Percentiles rank a stretch among this genome's conserved stretches.
Evolutionary conservation across 2,329 filamentous ascomycete genomes (phyloP).

Genomic region (Cephalotrichum gorgonifer): DNA sequence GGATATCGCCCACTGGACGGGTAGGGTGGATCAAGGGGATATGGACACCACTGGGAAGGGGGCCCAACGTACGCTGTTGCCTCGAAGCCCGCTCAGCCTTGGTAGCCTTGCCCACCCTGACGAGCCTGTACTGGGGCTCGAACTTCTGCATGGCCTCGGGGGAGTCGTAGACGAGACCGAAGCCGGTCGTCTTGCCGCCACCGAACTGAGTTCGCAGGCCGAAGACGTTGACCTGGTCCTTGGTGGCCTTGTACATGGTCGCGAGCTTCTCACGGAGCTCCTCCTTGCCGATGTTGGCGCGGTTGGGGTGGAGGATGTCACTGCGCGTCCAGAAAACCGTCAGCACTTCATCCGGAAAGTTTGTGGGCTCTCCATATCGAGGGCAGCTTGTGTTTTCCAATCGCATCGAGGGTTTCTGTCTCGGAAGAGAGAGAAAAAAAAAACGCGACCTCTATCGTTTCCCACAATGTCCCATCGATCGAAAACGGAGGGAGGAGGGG

Average conservation of each 20-base stretch:
- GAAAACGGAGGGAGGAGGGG: constrained; percentile 9
- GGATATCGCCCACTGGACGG: too few species aligned
- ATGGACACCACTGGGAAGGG: too few species aligned
- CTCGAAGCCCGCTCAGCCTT: constrained; percentile 97
- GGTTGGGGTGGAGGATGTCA: constrained; percentile 98
- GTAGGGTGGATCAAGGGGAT: constrained; percentile 6
- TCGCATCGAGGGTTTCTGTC: too few species aligned
- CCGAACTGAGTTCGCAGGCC: constrained; percentile 97
- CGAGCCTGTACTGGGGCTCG: constrained; percentile 94
- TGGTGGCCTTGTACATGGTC: constrained; percentile 94
- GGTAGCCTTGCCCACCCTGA: constrained; percentile 81
- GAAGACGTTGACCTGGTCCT: constrained; percentile 96
- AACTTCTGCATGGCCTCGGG: constrained; percentile 99
- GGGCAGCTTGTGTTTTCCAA: too few species aligned
- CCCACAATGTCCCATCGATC: neutral
- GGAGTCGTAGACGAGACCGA: constrained; percentile 97
- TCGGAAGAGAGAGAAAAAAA: too few species aligned
- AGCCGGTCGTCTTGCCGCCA: constrained; percentile 99
- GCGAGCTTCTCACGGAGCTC: constrained; percentile 93
- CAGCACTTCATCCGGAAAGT: too few species aligned
- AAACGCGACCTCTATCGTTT: constrained; percentile 3
- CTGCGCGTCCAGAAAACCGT: constrained; percentile 40
- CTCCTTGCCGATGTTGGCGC: constrained; percentile 97
- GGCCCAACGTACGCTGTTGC: constrained; percentile 97
- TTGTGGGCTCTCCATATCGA: too few species aligned